Base-by-base conservation (phyloP, 805 yeast species). In the Saccharomycopsis sp. region DNA sequence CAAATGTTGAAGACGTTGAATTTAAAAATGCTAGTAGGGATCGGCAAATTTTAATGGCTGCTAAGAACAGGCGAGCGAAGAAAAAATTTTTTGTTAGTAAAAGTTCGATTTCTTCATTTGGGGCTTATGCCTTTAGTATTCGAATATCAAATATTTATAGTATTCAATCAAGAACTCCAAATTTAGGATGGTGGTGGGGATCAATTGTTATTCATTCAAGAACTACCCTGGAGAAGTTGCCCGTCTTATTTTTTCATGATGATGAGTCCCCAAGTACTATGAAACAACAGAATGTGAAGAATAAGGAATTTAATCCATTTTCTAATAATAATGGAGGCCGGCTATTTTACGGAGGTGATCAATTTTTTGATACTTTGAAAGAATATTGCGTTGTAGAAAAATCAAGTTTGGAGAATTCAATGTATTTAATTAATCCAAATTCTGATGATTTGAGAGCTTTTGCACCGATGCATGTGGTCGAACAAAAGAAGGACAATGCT, bases 231-330 rank as follows among this genome's bases (percentile, higher is more conserved):
- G 59, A 63, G 26, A 76, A 79, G 36, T 63, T 87, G 14, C 97
- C 97, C 0, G 81, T 88, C 3, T 56, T 93, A 33, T 93, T 89
- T 61, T 89, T 93, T 67, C 98, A 93, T 62, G 98, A 93, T 58
- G 83, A 85, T 44, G 89, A 85, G 54, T 76, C 82, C 27, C 81
- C 85, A 4, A 82, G 90, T 33, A 86, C 95, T 0, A 65, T 72
- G 40, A 63, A 72, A 49, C 81, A 75, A 51, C 82, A 79, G 51
- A 72, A 74, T 41, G 58, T 74, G 43, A 72, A 80, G 43, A 77
- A 75, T 53, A 75, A 76, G 55, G 66, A 73, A 11, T 87, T 89
- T 59, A 85, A 83, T 47, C 88, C 95, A 0, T 89, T 87, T 59
- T 74, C 75, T 13, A 44, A 52, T 14, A 52, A 51, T 6, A 67